These are phyloP conservation scores for Otatea glauca DNA, from an alignment of 176 grass and related monocot genomes.

Conservation along the genomic window DNA sequence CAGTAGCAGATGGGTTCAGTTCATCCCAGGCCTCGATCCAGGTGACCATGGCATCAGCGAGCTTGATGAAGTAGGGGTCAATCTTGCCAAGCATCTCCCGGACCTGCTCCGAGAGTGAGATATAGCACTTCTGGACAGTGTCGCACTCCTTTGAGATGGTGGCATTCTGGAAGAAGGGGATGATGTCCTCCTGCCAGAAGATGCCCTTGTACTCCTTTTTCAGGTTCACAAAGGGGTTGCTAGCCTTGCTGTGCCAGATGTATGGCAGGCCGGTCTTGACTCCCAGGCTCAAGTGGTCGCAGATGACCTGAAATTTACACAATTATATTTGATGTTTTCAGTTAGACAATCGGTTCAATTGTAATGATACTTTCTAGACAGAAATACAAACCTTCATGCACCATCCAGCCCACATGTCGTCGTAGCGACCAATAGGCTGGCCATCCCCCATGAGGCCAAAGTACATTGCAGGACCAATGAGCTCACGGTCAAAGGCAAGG, in stretches of 20 bases:
- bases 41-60: constrained; percentile 90
- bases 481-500: constrained; percentile 64
- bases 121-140: constrained; percentile 93
- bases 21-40: constrained; percentile 98
- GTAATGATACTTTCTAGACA: background rate
- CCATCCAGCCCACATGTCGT: constrained; percentile 90
- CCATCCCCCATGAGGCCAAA: constrained; percentile 79
- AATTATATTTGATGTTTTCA: background rate
- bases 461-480: constrained; percentile 81
- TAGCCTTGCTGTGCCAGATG: constrained; percentile 99
- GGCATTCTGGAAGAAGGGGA: constrained; percentile 90
- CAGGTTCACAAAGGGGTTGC: constrained; percentile 97
- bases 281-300: constrained; percentile 86
- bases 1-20: constrained; percentile 54
- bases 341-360: background rate
- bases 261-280: constrained; percentile 96
- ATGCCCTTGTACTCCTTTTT: constrained; percentile 99
- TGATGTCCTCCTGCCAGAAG: constrained; percentile 99
- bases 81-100: constrained; percentile 67
- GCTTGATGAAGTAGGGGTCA: constrained; percentile 74
- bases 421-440: constrained; percentile 69
- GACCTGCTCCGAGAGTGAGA: constrained; percentile 72
- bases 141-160: constrained; percentile 73
- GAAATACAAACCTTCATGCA: constrained; percentile 64
- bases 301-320: constrained; percentile 78